Evolutionary conservation across 768 basidiomycete species (phyloP).

Genomic region (Boletus vinaceobasis): DNA sequence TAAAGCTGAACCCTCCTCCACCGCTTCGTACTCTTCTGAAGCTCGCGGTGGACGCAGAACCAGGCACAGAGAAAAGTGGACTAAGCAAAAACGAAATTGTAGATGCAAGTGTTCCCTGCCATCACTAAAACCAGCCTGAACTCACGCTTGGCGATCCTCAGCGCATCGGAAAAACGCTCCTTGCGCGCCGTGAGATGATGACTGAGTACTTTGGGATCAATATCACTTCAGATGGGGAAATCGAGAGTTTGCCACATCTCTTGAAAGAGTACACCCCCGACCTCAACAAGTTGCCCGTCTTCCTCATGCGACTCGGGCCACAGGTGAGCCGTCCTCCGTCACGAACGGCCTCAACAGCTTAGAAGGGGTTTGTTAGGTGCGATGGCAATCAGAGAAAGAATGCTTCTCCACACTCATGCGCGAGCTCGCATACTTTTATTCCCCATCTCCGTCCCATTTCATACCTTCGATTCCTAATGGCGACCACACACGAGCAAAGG

Average conservation of each 20-base stretch:
- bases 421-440: slow-evolving; percentile 91
- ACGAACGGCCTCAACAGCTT: neutral
- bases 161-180: slow-evolving; percentile 63
- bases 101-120: slow-evolving; percentile 47
- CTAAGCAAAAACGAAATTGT: slow-evolving; percentile 62
- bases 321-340: slow-evolving; percentile 47
- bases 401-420: slow-evolving; percentile 86
- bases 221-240: slow-evolving; percentile 60
- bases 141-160: slow-evolving; percentile 25
- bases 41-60: slow-evolving; percentile 74
- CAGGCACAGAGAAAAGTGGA: slow-evolving; percentile 46
- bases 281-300: slow-evolving; percentile 82
- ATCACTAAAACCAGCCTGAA: neutral
- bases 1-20: slow-evolving; percentile 84
- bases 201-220: slow-evolving; percentile 84
- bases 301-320: slow-evolving; percentile 90
- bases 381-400: slow-evolving; percentile 81
- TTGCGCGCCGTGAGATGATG: slow-evolving; percentile 74
- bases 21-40: slow-evolving; percentile 64
- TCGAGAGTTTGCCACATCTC: slow-evolving; percentile 80
- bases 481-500: slow-evolving; percentile 42
- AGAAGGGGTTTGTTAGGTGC: slow-evolving; percentile 49
- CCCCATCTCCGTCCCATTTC: slow-evolving; percentile 40
- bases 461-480: slow-evolving; percentile 23
- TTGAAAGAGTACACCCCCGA: slow-evolving; percentile 88